Evolutionary conservation across 345 rosid genomes (phyloP).

Genomic region (Eucalyptus erythrocorys): DNA sequence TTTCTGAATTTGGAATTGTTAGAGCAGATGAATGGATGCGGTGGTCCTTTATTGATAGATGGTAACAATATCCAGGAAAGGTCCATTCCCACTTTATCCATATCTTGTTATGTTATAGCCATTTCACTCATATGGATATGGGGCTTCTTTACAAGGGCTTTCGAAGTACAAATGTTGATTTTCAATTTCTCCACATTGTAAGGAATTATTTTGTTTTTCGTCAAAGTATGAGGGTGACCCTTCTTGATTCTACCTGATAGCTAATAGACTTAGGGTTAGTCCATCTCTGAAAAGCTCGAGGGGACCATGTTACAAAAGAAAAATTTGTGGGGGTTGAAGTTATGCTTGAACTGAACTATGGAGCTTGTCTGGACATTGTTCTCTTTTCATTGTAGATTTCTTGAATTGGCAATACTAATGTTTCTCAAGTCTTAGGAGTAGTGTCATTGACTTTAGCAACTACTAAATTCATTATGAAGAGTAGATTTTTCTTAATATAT

Average conservation of each 20-base stretch:
- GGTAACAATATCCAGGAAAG: background rate
- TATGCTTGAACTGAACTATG: background rate
- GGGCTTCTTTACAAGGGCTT: background rate
- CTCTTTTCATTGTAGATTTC: background rate
- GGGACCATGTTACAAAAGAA: background rate
- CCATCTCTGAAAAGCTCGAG: background rate
- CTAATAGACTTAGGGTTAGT: background rate
- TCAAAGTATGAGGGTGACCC: background rate
- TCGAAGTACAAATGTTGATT: background rate
- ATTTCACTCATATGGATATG: background rate
- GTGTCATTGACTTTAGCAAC: background rate
- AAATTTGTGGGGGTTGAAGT: background rate
- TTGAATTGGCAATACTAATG: background rate
- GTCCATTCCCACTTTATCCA: background rate
- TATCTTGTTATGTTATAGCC: background rate
- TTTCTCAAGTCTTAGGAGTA: background rate
- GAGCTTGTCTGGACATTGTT: background rate
- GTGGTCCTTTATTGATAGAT: background rate
- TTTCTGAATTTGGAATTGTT: background rate
- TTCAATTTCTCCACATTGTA: background rate
- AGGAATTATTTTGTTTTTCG: background rate
- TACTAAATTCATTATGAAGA: background rate
- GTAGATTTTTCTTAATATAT: background rate
- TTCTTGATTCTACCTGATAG: background rate
- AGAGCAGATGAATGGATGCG: background rate